Base-by-base conservation (phyloP, 2,329 filamentous ascomycete genomes). In the Talaromyces islandicus region DNA sequence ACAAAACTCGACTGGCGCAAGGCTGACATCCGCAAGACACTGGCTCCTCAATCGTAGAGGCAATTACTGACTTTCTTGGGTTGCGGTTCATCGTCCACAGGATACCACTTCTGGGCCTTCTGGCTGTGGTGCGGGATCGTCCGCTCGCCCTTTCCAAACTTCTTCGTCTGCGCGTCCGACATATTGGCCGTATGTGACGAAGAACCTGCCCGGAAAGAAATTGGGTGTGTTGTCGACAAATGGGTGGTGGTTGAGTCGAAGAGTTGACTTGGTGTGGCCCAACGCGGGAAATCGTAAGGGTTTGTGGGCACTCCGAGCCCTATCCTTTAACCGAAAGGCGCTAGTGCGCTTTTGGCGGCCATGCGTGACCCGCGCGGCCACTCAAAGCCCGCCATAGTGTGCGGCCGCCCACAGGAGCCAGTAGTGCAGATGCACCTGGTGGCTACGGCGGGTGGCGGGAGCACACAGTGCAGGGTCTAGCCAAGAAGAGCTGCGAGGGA, bases 101-200 rank as follows among this genome's bases (percentile, higher is more conserved):
- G 91, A 85, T 99, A 99, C 91, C 93, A 99, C 85, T 97, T 97
- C 86, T 90, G 88, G 75, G 93, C 93, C 90, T 95, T 96, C 82
- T 96, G 87, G 77, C 85, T 84, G 81, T 85, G 80, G 81, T 90
- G 87, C 80, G 90, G 92, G 80, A 97, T 88, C 81, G 89, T 86
- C 84, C 93, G 88, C 84, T 91, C 90, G 83, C 91, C 91, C 87
- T 94, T 94, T 84, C 92, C 92, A 86, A 96, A 97, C 86, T 90
- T 93, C 91, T 96, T 96, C 77, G 88, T 90, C 82, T 85, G 83
- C 71, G 73, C 76, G 71, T 78, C 80, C 78, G 80, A 81, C 85
- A 83, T 84, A 77, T 81, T 80, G 77, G 75, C 75, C 55, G 69
- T 73, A 70, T 62, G 68, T 65, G 75, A 75, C 73, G 74, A 76